Percentiles rank a stretch among this genome's conserved stretches.
phyloP scores from a whole-genome alignment of 192 early-diverging fungal species.

The Thoreauomyces humboldtii region DNA sequence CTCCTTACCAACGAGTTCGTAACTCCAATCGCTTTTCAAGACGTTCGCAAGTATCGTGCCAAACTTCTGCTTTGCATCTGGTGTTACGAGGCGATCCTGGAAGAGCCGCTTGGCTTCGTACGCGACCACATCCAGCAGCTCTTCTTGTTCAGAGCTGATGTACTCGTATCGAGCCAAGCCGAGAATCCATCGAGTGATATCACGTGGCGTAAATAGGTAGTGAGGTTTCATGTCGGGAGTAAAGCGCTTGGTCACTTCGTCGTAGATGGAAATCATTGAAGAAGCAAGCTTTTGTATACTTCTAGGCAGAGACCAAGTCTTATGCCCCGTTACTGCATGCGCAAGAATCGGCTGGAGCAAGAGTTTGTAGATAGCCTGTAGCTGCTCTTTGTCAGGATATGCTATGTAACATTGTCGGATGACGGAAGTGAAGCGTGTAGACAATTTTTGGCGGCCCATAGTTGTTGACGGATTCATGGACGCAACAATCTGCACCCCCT shows the following conservation, averaged over 20 bases:
- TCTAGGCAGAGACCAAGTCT: constrained; percentile 43
- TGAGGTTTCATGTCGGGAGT: constrained; percentile 49
- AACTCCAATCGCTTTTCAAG: constrained; percentile 48
- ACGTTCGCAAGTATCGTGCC: constrained; percentile 29
- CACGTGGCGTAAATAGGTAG: constrained; percentile 55
- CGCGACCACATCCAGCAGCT: constrained; percentile 43
- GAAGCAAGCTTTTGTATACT: constrained; percentile 44
- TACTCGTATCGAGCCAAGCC: constrained; percentile 41
- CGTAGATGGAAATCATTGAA: constrained; percentile 50
- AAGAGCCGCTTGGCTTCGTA: constrained; percentile 53
- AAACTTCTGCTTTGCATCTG: constrained; percentile 41
- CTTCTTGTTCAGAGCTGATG: constrained; percentile 32
- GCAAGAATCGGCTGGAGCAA: constrained; percentile 40
- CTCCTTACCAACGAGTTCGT: constrained; percentile 14
- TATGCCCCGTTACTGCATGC: constrained; percentile 28
- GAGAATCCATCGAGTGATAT: constrained; percentile 47
- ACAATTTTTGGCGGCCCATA: constrained; percentile 49
- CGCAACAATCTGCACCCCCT: constrained; percentile 57
- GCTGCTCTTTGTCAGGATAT: constrained; percentile 48
- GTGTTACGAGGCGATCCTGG: constrained; percentile 45
- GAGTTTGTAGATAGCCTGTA: constrained; percentile 44
- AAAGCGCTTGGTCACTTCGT: constrained; percentile 44
- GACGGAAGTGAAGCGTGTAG: constrained; percentile 54
- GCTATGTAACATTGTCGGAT: constrained; percentile 42
- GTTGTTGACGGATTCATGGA: constrained; percentile 55